phyloP scores from a whole-genome alignment of 129 eudicot genomes.

The Apium graveolens region DNA sequence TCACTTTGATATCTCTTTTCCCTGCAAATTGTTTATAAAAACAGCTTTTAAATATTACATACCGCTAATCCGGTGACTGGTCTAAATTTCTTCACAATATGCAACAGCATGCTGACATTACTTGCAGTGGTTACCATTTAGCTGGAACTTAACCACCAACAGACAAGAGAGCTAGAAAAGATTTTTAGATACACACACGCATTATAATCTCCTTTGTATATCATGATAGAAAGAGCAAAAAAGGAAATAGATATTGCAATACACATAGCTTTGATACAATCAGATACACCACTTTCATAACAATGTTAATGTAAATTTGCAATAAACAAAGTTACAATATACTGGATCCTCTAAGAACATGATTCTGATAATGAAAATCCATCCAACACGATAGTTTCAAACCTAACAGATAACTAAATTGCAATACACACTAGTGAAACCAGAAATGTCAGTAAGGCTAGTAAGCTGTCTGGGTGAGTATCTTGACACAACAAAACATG shows the following conservation, averaged over 20 bases:
- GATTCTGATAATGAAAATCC: not conserved
- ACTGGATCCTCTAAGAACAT: not conserved
- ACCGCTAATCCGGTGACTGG: not conserved
- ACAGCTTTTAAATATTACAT: not conserved
- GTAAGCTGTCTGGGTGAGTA: not conserved
- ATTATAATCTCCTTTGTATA: not conserved
- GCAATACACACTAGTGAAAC: not conserved
- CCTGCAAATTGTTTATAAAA: slow-evolving; percentile 37
- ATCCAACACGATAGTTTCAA: not conserved
- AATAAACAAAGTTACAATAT: not conserved
- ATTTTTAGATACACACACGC: not conserved
- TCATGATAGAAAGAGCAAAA: not conserved
- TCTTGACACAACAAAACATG: not conserved
- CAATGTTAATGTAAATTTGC: not conserved
- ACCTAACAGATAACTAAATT: not conserved
- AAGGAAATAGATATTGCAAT: not conserved
- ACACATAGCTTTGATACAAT: not conserved
- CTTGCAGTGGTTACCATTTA: not conserved
- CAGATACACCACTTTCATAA: not conserved
- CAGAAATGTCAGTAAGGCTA: not conserved
- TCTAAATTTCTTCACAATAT: not conserved
- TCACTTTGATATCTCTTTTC: slow-evolving; percentile 86
- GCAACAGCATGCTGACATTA: not conserved
- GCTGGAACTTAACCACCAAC: not conserved
- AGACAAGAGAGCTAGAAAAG: not conserved